Base-by-base conservation (phyloP, 2,329 filamentous ascomycete species). In the Fusarium nanum region DNA sequence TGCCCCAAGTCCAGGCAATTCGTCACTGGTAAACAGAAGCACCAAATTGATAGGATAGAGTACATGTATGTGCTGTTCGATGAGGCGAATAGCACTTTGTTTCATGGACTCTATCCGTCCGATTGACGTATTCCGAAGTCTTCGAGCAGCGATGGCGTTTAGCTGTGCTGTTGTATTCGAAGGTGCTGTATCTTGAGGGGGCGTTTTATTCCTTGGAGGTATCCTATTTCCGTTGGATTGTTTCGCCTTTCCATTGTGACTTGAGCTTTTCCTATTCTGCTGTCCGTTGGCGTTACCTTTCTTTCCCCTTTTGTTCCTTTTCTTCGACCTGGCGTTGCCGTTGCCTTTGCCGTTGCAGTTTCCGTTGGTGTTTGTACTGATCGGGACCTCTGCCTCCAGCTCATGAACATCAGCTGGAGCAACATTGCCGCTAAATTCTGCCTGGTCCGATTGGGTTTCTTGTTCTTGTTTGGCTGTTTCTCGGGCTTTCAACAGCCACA, bases 11-110 rank as follows among this genome's bases (percentile, higher is more conserved):
- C 46, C 54, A 27, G 62, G 44, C 18, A 68, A 45, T 12, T 55
- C 20, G 18, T 37, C 23, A 25, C 45, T 40, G 42, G 61, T 70
- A n/a, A 64, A 58, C 22, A 70, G 27, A 13, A 56, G 37, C 13
- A 40, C 16, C 25, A 70, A 28, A 32, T 49, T 45, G 13, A 46
- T 13, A 27, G 49, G 62, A 45, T 70, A 70, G 12, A 50, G 23
- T 32, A 44, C n/a, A 5, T 22, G 25, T 22, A 47, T 37, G 13
- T 37, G 42, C 32, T 45, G 48, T 22, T 34, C 11, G 20, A 52
- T 4, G 9, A 37, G n/a, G 7, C 18, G 7, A 9, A 42, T 18
- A 6, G 45, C 25, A 16, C 10, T 22, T 22, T 64, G 12, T 22
- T 11, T 18, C 7, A 32, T 27, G 5, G 20, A 27, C 14, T 42